A percentile compares a stretch with the other conserved stretches of the same genome.
phyloP scores from a whole-genome alignment of 306 rosid genomes.

The Fragaria ananassa region DNA sequence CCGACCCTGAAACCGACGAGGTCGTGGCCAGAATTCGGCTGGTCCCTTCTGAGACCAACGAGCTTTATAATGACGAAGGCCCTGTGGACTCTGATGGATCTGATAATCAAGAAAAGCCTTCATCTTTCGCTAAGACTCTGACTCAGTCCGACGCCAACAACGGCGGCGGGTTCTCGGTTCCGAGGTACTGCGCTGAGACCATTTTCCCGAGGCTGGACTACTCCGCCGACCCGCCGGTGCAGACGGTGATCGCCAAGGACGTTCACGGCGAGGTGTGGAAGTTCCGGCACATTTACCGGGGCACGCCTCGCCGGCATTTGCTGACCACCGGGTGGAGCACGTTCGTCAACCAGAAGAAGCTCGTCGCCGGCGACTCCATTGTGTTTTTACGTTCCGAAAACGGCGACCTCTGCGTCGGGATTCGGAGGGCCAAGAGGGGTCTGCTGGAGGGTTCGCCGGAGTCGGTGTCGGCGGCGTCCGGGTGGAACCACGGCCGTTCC shows the following conservation, averaged over 20 bases:
- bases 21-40: slow-evolving; percentile 57
- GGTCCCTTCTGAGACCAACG: slow-evolving; percentile 45
- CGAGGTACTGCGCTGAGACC: slow-evolving; percentile 93
- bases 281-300: slow-evolving; percentile 87
- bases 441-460: slow-evolving; percentile 41
- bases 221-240: slow-evolving; percentile 95
- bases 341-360: slow-evolving; percentile 94
- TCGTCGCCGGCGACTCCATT: slow-evolving; percentile 91
- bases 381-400: slow-evolving; percentile 77
- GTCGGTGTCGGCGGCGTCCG: slow-evolving; percentile 23
- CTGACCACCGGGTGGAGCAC: slow-evolving; percentile 96
- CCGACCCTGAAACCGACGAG: slow-evolving; percentile 89
- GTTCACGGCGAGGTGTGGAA: slow-evolving; percentile 94
- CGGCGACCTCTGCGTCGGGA: slow-evolving; percentile 81
- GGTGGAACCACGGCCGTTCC: slow-evolving; percentile 58
- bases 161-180: slow-evolving; percentile 98
- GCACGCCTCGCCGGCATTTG: slow-evolving; percentile 91
- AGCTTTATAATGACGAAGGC: slow-evolving; percentile 39
- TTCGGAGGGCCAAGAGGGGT: slow-evolving; percentile 76
- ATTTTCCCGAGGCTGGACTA: slow-evolving; percentile 85
- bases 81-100: slow-evolving; percentile 27
- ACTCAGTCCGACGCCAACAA: slow-evolving; percentile 98
- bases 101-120: slow-evolving; percentile 64
- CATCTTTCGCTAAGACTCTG: slow-evolving; percentile 85
- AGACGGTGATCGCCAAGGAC: slow-evolving; percentile 80